These are phyloP conservation scores for Coniochaeta sp. DNA, from an alignment of 2,329 filamentous ascomycete species.

Conservation along the genomic window DNA sequence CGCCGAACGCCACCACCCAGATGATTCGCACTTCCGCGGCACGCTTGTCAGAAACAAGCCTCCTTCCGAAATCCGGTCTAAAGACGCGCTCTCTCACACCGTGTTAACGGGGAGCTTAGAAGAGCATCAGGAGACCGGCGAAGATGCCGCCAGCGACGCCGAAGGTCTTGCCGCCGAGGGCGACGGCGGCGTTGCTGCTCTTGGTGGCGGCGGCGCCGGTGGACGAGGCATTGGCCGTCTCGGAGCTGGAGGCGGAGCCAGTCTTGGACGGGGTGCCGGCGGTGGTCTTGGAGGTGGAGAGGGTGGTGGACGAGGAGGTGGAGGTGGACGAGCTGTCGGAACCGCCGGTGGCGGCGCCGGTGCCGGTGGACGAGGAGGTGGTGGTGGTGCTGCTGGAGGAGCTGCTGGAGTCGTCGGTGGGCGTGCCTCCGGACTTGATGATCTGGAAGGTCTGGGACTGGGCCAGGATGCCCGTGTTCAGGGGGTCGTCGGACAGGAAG, in stretches of 20 bases:
- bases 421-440: slow-evolving; percentile 3
- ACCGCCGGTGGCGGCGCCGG: neutral
- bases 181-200: neutral
- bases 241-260: neutral
- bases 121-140: neutral
- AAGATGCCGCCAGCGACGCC: neutral
- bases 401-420: neutral
- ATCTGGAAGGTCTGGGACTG: slow-evolving; percentile 17
- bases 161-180: slow-evolving; percentile 1
- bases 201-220: neutral
- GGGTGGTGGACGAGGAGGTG: slow-evolving; percentile 4
- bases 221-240: neutral
- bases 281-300: slow-evolving; percentile 2
- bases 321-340: neutral
- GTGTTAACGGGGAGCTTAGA: neutral
- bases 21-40: neutral
- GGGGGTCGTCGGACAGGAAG: slow-evolving; percentile 11
- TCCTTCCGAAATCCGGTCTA: neutral
- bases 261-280: neutral
- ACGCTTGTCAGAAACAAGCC: neutral
- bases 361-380: neutral
- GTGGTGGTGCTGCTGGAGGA: slow-evolving; percentile 1
- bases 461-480: slow-evolving; percentile 17
- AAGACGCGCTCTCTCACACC: neutral
- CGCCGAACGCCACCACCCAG: neutral